These are phyloP conservation scores for Populus pruinosa DNA, from an alignment of 345 rosid genomes.

Conservation along the genomic window DNA sequence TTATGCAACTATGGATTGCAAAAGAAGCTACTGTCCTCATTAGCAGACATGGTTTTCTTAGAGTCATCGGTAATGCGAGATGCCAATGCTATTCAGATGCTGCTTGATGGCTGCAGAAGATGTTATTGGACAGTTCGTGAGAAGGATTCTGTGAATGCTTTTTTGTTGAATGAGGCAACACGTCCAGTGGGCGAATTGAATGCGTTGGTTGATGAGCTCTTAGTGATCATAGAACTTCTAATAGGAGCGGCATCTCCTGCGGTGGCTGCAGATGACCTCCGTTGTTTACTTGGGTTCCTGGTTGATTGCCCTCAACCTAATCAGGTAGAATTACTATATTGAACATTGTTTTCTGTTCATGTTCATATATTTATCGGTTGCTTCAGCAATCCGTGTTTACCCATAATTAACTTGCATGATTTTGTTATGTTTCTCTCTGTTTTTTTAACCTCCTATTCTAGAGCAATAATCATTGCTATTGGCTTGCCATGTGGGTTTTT, in stretches of 20 bases:
- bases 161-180: slow-evolving; percentile 49
- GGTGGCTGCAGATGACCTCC: slow-evolving; percentile 70
- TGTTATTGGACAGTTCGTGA: slow-evolving; percentile 92
- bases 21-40: slow-evolving; percentile 89
- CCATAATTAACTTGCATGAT: not conserved
- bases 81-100: slow-evolving; percentile 97
- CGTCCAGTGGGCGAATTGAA: slow-evolving; percentile 93
- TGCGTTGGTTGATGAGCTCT: slow-evolving; percentile 96
- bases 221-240: slow-evolving; percentile 94
- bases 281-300: slow-evolving; percentile 83
- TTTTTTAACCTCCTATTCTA: too few relatives aligned
- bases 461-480: too few relatives aligned
- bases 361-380: not conserved
- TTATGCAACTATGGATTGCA: slow-evolving; percentile 95
- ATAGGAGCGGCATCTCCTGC: slow-evolving; percentile 85
- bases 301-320: slow-evolving; percentile 97
- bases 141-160: slow-evolving; percentile 69
- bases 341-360: not conserved
- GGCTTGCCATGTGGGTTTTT: not conserved
- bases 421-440: not conserved
- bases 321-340: slow-evolving; percentile 47
- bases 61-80: slow-evolving; percentile 87
- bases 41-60: slow-evolving; percentile 99
- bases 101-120: slow-evolving; percentile 98
- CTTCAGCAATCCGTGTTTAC: not conserved